Base-by-base conservation (phyloP, 257 asterid species). In the Paraleonurus japonicus region DNA sequence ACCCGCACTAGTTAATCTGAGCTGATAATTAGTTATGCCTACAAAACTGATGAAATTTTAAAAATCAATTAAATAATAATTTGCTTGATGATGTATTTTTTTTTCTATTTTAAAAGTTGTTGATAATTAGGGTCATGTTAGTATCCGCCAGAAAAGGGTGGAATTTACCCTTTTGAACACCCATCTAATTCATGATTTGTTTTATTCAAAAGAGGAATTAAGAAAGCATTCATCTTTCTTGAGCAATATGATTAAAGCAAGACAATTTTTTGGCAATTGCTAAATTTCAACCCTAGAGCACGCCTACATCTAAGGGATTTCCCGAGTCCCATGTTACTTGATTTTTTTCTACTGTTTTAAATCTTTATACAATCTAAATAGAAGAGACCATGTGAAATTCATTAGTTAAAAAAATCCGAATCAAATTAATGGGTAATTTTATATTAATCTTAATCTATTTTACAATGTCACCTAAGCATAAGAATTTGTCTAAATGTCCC, bases 281-380 rank as follows among this genome's bases (percentile, higher is more conserved):
- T 75, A 69, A 28, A 69, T 41, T 15, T 55, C 10, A 35, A 37
- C 43, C 16, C 51, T 33, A 33, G 54, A 20, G 33, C 58, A 9
- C 16, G 72, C 72, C 74, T 65, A 48, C 67, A 72, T 58, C 61
- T 66, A 23, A 59, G 70, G 77, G 39, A 23, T 59, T 45, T 13
- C 67, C 20, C 15, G 43, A 57, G 35, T n/a, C 26, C 35, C 61
- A 45, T 59, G 45, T 22, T 62, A 54, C 45, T 43, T 35, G 73
- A 9, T 62, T 48, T 20, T 6, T 27, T 12, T 13, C 16, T 53
- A 16, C 57, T 26, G 57, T n/a, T 41, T 3, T 33, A 37, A 8
- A 15, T n/a, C 20, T 3, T 28, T 60, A 23, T 33, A 12, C 27
- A 45, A 45, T 23, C 26, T 24, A 53, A 28, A 48, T 17, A 19